Conservation (phyloP, 768 basidiomycete genomes). For the Hygrophorus russula region DNA sequence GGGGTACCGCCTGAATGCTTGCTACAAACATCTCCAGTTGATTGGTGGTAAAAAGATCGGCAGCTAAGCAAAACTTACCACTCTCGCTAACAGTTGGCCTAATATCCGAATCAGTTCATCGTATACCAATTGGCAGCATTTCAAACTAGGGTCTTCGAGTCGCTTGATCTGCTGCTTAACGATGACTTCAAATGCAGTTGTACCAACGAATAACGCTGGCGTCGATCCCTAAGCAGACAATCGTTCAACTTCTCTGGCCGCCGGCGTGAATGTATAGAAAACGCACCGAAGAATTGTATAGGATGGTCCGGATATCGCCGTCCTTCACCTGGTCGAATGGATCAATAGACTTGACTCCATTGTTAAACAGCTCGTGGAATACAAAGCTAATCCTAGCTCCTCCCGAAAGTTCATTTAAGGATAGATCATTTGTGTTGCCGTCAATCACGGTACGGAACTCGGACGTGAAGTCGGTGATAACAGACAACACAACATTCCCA, state of each 20-base stretch:
- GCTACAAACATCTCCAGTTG: constrained; percentile 33
- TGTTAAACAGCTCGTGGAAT: constrained; percentile 97
- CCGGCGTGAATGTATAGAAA: background rate
- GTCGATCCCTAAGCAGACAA: constrained; percentile 64
- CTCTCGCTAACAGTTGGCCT: constrained; percentile 79
- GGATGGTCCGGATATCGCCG: constrained; percentile 88
- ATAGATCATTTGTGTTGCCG: constrained; percentile 92
- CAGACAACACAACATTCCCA: constrained; percentile 84
- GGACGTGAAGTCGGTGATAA: constrained; percentile 95
- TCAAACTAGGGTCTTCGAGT: constrained; percentile 85
- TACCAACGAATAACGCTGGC: constrained; percentile 95
- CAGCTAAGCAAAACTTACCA: constrained; percentile 42
- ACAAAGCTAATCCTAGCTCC: constrained; percentile 98
- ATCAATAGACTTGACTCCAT: constrained; percentile 90
- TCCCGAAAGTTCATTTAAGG: constrained; percentile 90
- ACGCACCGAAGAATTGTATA: constrained; percentile 91
- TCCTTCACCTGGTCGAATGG: constrained; percentile 99
- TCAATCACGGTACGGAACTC: constrained; percentile 97
- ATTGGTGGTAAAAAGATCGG: background rate
- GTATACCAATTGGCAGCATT: constrained; percentile 92
- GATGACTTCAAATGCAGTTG: constrained; percentile 95
- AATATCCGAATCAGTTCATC: constrained; percentile 97
- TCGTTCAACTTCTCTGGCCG: background rate
- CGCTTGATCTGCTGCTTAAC: constrained; percentile 99
- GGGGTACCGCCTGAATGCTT: constrained; percentile 94